Base-by-base conservation (phyloP, 257 asterid genomes). In the Plectranthus barbatus region DNA sequence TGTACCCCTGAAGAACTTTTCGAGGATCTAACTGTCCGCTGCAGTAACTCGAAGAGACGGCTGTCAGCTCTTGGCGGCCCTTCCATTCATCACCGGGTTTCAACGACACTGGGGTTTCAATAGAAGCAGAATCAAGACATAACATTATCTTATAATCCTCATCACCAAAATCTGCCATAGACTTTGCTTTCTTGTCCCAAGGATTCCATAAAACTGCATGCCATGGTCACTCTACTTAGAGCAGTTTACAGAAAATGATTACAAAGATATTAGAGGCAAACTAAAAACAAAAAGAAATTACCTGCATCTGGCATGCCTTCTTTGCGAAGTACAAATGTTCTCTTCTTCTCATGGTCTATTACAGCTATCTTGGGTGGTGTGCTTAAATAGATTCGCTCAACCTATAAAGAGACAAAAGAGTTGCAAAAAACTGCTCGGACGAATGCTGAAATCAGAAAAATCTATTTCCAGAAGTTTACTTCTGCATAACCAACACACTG, bases 241-340 rank as follows among this genome's bases (percentile, higher is more conserved):
- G 41, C 17, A 64, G 48, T 61, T 57, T 9, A 33, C 53, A 36
- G 11, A 18, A 9, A 26, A 26, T 26, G 2, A 26, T 1, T 26
- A 5, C 2, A 26, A 26, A 26, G 71, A 62, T 33, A 51, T 26
- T 33, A 15, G 8, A 34, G 60, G 31, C 47, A 36, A 57, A 67
- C n/a, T 55, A 17, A 49, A n/a, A 45, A 69, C 17, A 7, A 24
- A 49, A 17, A 24, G 36, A 8, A 65, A 23, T 24, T 63, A 84
- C 96, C 96, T 77, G 96, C 87, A 77, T 89, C 96, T 11, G 79
- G 87, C 95, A 86, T 79, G 65, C 91, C 93, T 18, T 86, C 91
- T 81, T 86, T 89, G 70, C 85, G 86, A 8, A 86, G 84, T 51
- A 79, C 96, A 68, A 41, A 76, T 47, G 96, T 89, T 76, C 91